A percentile compares a stretch with the other conserved stretches of the same genome.
Evolutionary conservation across 305 asterid genomes (phyloP).

Genomic region (Rubia peregrina): DNA sequence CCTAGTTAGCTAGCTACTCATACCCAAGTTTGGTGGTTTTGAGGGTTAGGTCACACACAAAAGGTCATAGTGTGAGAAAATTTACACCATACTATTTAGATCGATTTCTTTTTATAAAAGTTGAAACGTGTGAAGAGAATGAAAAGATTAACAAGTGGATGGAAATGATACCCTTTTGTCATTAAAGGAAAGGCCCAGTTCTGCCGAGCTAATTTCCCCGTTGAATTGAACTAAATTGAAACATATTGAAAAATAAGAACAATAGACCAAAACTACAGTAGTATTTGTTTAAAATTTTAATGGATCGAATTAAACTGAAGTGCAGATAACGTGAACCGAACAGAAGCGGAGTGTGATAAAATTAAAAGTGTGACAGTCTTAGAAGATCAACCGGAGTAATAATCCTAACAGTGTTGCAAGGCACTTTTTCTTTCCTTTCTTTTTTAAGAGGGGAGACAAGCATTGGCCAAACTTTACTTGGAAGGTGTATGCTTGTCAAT

Average conservation of each 20-base stretch:
- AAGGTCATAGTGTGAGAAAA: background rate
- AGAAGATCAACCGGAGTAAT: background rate
- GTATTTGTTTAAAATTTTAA: no score
- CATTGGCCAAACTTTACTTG: conserved; percentile 24
- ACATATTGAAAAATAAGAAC: background rate
- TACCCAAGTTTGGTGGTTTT: conserved; percentile 7
- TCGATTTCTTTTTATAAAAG: background rate
- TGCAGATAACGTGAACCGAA: no score
- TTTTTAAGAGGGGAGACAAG: conserved; percentile 15
- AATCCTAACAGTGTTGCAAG: conserved; percentile 11
- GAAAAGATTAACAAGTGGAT: no score
- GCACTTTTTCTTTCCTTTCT: background rate
- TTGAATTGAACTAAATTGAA: no score
- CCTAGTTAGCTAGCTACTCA: conserved; percentile 6
- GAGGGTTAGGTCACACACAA: conserved; percentile 7
- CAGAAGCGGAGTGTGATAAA: no score
- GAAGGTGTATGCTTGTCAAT: conserved; percentile 25
- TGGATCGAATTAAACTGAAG: no score
- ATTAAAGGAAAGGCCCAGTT: no score
- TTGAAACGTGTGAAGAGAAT: no score
- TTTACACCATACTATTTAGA: background rate
- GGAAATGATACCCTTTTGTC: no score
- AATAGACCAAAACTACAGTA: conserved; percentile 13
- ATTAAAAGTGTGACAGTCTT: background rate
- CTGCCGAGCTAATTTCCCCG: no score